Evolutionary conservation across 192 early-diverging fungal species (phyloP).

Genomic region (Piromyces sp.): DNA sequence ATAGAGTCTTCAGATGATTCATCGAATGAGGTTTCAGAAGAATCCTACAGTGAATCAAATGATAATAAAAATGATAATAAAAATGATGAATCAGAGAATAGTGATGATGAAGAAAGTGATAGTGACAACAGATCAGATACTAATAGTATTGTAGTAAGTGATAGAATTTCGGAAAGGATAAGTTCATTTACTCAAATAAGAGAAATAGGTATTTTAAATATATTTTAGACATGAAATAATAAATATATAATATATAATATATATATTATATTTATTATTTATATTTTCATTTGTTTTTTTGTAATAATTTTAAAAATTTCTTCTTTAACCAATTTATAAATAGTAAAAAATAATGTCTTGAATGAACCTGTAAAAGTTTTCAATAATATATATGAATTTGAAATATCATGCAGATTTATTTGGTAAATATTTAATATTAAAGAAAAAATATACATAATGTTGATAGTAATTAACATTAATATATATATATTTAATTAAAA

Average conservation of each 20-base stretch:
- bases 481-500: no score
- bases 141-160: background rate
- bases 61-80: background rate
- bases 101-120: background rate
- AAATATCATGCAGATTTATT: background rate
- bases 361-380: background rate
- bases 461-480: no score
- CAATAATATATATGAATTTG: background rate
- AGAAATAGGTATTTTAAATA: background rate
- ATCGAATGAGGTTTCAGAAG: no score
- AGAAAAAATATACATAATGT: no score
- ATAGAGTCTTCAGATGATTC: background rate
- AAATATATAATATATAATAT: no score
- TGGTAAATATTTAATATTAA: background rate
- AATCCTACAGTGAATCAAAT: background rate
- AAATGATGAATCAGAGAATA: no score
- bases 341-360: background rate
- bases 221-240: no score
- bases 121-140: background rate
- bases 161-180: background rate
- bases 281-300: no score
- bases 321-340: no score
- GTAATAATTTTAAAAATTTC: no score
- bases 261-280: no score
- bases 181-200: background rate